These are phyloP conservation scores for Colletotrichum sp. DNA, from an alignment of 2,329 filamentous ascomycete genomes.

Conservation along the genomic window DNA sequence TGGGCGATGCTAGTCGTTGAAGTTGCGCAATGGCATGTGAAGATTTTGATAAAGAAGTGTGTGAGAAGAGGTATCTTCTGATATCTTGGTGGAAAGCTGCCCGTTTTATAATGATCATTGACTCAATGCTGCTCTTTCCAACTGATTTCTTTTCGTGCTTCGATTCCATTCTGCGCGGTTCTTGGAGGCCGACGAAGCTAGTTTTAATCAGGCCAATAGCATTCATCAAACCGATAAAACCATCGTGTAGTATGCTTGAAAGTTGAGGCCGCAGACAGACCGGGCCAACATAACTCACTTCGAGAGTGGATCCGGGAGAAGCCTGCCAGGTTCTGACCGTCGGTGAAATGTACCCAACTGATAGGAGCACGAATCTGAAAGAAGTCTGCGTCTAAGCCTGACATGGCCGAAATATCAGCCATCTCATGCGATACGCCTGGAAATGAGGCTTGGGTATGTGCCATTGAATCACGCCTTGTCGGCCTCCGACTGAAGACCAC, in stretches of 20 bases:
- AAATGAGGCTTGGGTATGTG: no score
- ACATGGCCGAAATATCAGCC: background rate
- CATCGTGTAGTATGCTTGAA: background rate
- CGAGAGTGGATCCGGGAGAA: accelerated
- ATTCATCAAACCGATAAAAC: background rate
- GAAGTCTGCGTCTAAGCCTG: background rate
- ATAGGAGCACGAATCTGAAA: background rate
- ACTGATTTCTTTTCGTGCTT: background rate
- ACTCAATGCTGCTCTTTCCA: no score
- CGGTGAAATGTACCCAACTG: background rate
- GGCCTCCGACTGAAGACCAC: background rate
- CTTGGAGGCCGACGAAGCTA: background rate
- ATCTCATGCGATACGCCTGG: no score
- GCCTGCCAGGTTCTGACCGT: background rate
- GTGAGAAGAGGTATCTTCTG: background rate
- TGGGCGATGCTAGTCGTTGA: background rate
- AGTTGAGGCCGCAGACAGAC: accelerated
- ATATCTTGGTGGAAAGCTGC: background rate
- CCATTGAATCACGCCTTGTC: background rate
- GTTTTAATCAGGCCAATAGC: background rate
- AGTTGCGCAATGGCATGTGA: background rate
- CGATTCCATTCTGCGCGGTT: background rate
- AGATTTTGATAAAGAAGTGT: background rate
- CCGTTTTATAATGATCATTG: no score
- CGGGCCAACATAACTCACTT: accelerated